Evolutionary conservation across 768 basidiomycete genomes (phyloP).

Genomic region (Collybia nuda): DNA sequence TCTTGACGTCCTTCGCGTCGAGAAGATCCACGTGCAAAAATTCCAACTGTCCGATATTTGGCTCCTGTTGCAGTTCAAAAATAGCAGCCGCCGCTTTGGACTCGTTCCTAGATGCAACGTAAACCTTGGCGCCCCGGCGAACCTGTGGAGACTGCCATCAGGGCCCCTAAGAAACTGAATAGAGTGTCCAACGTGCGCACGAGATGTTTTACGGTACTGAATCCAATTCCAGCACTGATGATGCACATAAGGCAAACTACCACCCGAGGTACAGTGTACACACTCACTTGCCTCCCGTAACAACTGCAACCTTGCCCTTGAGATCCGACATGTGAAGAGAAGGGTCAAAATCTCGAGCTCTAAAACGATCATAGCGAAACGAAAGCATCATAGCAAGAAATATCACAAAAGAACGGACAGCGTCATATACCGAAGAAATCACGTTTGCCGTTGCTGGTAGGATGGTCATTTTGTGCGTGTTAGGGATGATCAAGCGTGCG

Average conservation of each 20-base stretch:
- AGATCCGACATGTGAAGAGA: slow-evolving; percentile 40
- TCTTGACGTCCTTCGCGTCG: slow-evolving; percentile 46
- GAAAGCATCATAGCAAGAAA: too few relatives aligned
- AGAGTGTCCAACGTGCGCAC: slow-evolving; percentile 35
- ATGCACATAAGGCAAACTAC: neutral
- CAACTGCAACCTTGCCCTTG: slow-evolving; percentile 49
- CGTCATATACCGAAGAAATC: too few relatives aligned
- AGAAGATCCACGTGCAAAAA: slow-evolving; percentile 54
- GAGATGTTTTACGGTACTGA: slow-evolving; percentile 49
- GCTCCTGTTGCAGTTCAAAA: slow-evolving; percentile 38
- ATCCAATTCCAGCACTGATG: slow-evolving; percentile 35
- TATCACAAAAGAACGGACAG: too few relatives aligned
- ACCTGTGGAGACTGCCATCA: neutral
- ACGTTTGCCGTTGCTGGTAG: too few relatives aligned
- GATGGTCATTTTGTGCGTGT: too few relatives aligned
- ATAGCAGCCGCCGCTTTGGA: slow-evolving; percentile 46
- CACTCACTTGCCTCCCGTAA: slow-evolving; percentile 59
- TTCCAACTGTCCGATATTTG: slow-evolving; percentile 44
- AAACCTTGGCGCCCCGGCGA: slow-evolving; percentile 40
- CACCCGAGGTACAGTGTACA: neutral
- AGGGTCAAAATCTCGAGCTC: slow-evolving; percentile 5
- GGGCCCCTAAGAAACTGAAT: slow-evolving; percentile 45
- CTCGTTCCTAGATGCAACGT: slow-evolving; percentile 53
- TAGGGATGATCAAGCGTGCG: too few relatives aligned
- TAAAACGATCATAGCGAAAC: too few relatives aligned